phyloP scores from a whole-genome alignment of 1,139 yeast genomes.

The Yamadazyma membranifaciens region DNA sequence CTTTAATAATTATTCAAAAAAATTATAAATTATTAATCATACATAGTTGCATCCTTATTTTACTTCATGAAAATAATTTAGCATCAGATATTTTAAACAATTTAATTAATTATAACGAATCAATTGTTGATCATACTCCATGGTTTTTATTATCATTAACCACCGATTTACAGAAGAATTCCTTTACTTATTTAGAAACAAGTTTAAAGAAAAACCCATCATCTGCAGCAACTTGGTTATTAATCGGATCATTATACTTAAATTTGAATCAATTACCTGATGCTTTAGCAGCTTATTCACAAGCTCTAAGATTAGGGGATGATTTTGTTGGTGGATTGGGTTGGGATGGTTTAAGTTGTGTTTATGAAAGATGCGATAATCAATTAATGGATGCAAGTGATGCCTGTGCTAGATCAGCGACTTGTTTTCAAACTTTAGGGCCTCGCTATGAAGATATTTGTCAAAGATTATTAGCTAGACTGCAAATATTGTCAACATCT shows the following conservation, averaged over 20 bases:
- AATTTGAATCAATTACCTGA: slow-evolving; percentile 61
- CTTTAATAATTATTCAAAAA: slow-evolving; percentile 2
- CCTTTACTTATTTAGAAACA: slow-evolving; percentile 57
- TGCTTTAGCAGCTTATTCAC: slow-evolving; percentile 66
- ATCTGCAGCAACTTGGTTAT: slow-evolving; percentile 62
- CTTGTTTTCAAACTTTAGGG: slow-evolving; percentile 22
- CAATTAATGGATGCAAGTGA: slow-evolving; percentile 60
- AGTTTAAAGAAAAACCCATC: slow-evolving; percentile 55
- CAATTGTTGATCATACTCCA: slow-evolving; percentile 48
- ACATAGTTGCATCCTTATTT: neutral
- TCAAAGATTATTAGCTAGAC: neutral
- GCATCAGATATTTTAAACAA: neutral
- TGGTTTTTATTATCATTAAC: slow-evolving; percentile 60
- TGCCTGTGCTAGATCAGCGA: slow-evolving; percentile 53
- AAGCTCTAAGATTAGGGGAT: slow-evolving; percentile 53
- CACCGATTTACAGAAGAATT: slow-evolving; percentile 46
- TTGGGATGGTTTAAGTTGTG: slow-evolving; percentile 65
- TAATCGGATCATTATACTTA: slow-evolving; percentile 60
- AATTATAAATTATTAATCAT: slow-evolving; percentile 5
- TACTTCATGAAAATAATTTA: neutral
- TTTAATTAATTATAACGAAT: slow-evolving; percentile 3
- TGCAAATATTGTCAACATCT: neutral
- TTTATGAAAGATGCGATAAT: slow-evolving; percentile 63
- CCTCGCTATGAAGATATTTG: neutral
- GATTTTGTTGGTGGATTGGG: slow-evolving; percentile 57